Evolutionary conservation across 1,284 basidiomycete genomes (phyloP).

Genomic region (Ceratobasidium sp.): DNA sequence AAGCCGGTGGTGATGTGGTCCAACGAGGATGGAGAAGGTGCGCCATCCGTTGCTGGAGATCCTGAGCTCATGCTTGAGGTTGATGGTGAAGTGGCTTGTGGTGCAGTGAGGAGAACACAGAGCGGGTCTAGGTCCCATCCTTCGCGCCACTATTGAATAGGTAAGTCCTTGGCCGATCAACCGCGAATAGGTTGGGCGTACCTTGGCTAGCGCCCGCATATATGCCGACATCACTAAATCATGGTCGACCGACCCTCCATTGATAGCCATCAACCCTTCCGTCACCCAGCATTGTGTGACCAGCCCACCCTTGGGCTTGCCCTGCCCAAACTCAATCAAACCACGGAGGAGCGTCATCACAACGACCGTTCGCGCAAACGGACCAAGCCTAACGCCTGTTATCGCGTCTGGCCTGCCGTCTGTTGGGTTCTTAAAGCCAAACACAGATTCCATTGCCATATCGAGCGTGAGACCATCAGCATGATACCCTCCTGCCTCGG

Average conservation of each 20-base stretch:
- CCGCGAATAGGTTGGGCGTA: background rate
- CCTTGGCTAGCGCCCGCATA: conserved; percentile 35
- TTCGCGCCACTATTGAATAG: conserved; percentile 50
- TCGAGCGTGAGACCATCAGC: conserved; percentile 38
- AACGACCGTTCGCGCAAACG: conserved; percentile 53
- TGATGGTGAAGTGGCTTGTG: conserved; percentile 19
- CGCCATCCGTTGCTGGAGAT: conserved; percentile 19
- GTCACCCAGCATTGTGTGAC: conserved; percentile 51
- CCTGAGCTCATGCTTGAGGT: background rate
- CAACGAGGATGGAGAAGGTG: background rate
- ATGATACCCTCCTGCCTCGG: conserved; percentile 18
- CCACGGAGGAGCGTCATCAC: conserved; percentile 52
- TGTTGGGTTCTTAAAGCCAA: conserved; percentile 48
- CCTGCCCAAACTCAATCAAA: conserved; percentile 54
- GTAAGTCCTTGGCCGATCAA: conserved; percentile 2
- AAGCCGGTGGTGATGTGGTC: conserved; percentile 2
- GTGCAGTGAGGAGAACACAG: conserved; percentile 45
- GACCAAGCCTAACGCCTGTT: conserved; percentile 49
- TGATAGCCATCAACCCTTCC: conserved; percentile 20
- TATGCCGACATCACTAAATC: conserved; percentile 23
- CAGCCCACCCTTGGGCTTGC: conserved; percentile 52
- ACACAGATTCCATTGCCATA: conserved; percentile 44
- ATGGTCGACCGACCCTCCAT: conserved; percentile 16
- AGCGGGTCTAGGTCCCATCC: conserved; percentile 55
- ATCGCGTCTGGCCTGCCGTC: conserved; percentile 48